Base-by-base conservation (phyloP, 2,329 filamentous ascomycete genomes). In the Claviceps maximensis region DNA sequence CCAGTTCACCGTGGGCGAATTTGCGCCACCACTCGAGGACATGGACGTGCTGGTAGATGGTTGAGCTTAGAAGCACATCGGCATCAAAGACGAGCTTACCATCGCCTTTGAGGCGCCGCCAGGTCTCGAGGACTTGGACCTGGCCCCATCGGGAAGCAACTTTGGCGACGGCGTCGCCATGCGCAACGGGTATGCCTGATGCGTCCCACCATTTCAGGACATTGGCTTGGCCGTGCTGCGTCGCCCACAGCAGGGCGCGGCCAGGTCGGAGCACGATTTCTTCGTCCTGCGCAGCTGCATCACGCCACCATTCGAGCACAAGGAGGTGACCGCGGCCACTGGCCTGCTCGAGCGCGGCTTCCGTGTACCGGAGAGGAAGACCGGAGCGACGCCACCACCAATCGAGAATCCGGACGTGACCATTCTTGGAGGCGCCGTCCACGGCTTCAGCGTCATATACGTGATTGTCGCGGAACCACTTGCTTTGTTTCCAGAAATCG, bases 1-100 rank as follows among this genome's bases (percentile, higher is more conserved):
- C 72, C 33, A 79, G 69, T 61, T 76, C 72, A 49, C 78, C 74
- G 51, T 77, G 71, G 8, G 79, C 78, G 60, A 83, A 86, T 51
- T 76, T 76, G 62, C 87, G 86, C 90, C 91, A 96, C 91, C 91
- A 96, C 65, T 95, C 88, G 8, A 97, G 72, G 23, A 95, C 89
- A 38, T 82, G 76, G 3, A 89, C 80, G 65, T 94, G 86, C 5
- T 89, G 88, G 64, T 91, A 87, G 61, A 89, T 88, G 1, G 90
- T 96, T 0, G 91, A 87, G 9, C 86, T 87, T 1, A 94, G 86
- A 1, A 96, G 77, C 1, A 93, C 86, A 61, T 91, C 85, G 50
- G 83, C 82, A 66, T 94, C 87, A 59, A 89, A 93, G 19, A 87
- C 82, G 67, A 95, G 63, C 54, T 72, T 74, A 53, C 66, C 66